These are phyloP conservation scores for Microcera coccophila DNA, from an alignment of 2,329 filamentous ascomycete species.

Conservation along the genomic window DNA sequence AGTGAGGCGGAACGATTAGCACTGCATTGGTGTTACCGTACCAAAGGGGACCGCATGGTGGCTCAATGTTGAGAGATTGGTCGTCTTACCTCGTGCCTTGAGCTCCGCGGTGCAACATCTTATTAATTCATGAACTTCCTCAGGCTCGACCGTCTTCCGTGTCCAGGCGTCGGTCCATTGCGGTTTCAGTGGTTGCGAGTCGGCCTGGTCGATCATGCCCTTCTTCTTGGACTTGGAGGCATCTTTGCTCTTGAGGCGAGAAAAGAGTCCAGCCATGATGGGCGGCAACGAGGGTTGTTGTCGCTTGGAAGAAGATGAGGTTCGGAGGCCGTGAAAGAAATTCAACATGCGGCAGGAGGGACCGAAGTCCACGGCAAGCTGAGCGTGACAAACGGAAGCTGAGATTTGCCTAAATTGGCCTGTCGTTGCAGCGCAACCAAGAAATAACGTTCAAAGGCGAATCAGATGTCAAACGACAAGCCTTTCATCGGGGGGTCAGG, in stretches of 20 bases:
- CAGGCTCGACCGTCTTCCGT: constrained; percentile 75
- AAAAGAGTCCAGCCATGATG: constrained; percentile 57
- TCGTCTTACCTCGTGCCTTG: constrained; percentile 79
- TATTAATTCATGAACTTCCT: constrained; percentile 86
- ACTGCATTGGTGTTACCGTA: constrained; percentile 5
- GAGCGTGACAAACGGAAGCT: neutral
- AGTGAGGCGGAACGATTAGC: constrained; percentile 18
- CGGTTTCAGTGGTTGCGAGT: constrained; percentile 62
- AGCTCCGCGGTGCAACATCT: constrained; percentile 83
- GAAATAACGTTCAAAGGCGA: neutral
- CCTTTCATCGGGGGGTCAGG: neutral
- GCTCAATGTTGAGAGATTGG: constrained; percentile 4
- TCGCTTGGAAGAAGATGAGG: constrained; percentile 1
- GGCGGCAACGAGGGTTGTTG: constrained; percentile 8
- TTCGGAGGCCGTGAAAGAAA: constrained; percentile 8
- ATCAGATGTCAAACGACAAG: neutral
- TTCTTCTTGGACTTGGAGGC: constrained; percentile 68
- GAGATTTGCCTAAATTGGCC: no score
- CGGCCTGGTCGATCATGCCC: constrained; percentile 48
- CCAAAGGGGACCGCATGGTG: neutral
- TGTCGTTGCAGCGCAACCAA: no score
- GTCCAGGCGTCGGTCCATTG: constrained; percentile 86
- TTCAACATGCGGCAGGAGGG: constrained; percentile 13
- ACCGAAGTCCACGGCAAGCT: neutral
- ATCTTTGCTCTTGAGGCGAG: constrained; percentile 72